Evolutionary conservation across 2,329 filamentous ascomycete genomes (phyloP).

Genomic region (Colletotrichum higginsianum): DNA sequence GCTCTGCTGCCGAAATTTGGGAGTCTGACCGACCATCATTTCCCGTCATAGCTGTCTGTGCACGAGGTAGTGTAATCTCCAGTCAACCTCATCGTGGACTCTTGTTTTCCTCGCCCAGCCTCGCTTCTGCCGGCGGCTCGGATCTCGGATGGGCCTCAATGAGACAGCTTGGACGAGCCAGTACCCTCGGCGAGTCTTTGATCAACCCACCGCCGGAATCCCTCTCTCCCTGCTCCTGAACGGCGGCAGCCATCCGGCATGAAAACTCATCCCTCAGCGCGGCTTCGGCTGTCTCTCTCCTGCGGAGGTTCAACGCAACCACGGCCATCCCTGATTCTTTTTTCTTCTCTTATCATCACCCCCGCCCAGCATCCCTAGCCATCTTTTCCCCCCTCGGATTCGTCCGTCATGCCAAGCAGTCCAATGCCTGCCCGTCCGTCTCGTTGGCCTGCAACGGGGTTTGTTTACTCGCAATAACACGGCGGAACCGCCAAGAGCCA

Average conservation of each 20-base stretch:
- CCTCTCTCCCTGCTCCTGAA: slow-evolving; percentile 1
- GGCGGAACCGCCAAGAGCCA: neutral
- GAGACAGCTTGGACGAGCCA: neutral
- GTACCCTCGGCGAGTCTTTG: slow-evolving; percentile 4
- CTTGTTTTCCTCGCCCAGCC: neutral
- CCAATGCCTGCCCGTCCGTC: neutral
- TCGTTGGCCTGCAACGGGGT: neutral
- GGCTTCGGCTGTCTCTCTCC: neutral
- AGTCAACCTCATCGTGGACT: neutral
- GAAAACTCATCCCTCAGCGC: neutral
- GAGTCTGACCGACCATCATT: slow-evolving; percentile 12
- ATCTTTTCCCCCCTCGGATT: neutral
- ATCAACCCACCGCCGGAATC: neutral
- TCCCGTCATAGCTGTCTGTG: slow-evolving; percentile 15
- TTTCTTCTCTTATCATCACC: neutral
- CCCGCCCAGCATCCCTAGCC: slow-evolving; percentile 5
- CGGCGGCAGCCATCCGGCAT: slow-evolving; percentile 4
- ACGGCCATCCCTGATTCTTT: slow-evolving; percentile 5
- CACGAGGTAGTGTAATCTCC: slow-evolving; percentile 6
- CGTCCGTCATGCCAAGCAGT: neutral
- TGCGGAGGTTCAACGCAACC: neutral
- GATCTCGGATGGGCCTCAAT: slow-evolving; percentile 23
- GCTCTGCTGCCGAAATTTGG: neutral
- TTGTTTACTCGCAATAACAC: slow-evolving; percentile 22
- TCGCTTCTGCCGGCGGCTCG: slow-evolving; percentile 16